These are phyloP conservation scores for Diaporthe helianthi DNA, from an alignment of 2,329 filamentous ascomycete genomes.

Conservation along the genomic window DNA sequence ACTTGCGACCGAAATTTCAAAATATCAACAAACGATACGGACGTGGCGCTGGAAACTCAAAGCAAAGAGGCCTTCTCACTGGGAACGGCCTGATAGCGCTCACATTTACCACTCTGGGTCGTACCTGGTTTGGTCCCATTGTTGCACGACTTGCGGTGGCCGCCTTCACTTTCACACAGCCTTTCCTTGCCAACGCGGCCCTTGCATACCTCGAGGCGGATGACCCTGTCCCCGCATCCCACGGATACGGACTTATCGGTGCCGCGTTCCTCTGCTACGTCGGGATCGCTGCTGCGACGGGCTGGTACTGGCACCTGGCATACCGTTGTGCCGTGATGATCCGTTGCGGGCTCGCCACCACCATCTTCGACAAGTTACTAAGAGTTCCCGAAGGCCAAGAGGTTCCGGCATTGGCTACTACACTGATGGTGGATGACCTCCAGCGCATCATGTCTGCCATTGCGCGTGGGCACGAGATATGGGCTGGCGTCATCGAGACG, in stretches of 20 bases:
- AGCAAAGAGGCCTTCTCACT: not conserved
- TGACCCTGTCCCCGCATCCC: slow-evolving; percentile 24
- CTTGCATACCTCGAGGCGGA: slow-evolving; percentile 32
- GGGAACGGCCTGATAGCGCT: not conserved
- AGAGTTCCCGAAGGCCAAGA: slow-evolving; percentile 33
- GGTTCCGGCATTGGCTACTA: slow-evolving; percentile 33
- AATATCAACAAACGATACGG: not conserved
- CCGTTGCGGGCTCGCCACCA: slow-evolving; percentile 33
- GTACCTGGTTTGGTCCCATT: slow-evolving; percentile 31
- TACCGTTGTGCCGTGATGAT: slow-evolving; percentile 30
- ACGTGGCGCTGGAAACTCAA: not conserved
- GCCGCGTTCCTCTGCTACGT: slow-evolving; percentile 36
- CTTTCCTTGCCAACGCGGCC: slow-evolving; percentile 36
- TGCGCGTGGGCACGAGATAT: slow-evolving; percentile 34
- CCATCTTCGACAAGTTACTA: slow-evolving; percentile 35
- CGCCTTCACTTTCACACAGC: slow-evolving; percentile 36
- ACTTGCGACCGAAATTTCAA: not conserved
- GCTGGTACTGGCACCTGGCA: slow-evolving; percentile 36
- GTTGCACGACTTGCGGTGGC: slow-evolving; percentile 35
- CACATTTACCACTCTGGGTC: slow-evolving; percentile 27
- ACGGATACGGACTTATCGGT: slow-evolving; percentile 37
- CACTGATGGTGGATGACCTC: slow-evolving; percentile 35
- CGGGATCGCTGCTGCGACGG: slow-evolving; percentile 35
- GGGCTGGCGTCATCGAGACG: slow-evolving; percentile 35
- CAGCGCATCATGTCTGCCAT: slow-evolving; percentile 34